Evolutionary conservation across 345 rosid genomes (phyloP).

Genomic region (Gossypium stocksii): DNA sequence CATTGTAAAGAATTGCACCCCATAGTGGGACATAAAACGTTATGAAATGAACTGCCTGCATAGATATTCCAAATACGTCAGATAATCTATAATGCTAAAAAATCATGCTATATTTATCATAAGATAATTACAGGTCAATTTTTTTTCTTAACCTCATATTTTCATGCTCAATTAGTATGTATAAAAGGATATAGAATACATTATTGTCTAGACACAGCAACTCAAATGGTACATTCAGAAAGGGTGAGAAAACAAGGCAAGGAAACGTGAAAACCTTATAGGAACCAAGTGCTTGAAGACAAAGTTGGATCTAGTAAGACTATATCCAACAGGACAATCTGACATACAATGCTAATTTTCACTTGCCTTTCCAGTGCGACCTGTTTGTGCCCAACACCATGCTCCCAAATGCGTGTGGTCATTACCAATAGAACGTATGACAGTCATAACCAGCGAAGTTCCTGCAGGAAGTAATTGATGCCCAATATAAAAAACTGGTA

Average conservation of each 20-base stretch:
- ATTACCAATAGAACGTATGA: constrained; percentile 80
- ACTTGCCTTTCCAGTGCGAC: constrained; percentile 77
- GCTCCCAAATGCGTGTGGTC: constrained; percentile 65
- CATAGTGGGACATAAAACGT: constrained; percentile 87
- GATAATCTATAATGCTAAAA: constrained; percentile 1
- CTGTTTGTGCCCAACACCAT: constrained; percentile 82
- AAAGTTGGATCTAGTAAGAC: neutral
- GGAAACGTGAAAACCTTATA: neutral
- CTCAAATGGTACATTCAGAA: neutral
- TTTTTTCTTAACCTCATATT: neutral
- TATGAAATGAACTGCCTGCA: constrained; percentile 88
- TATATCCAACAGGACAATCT: neutral
- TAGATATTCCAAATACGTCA: neutral
- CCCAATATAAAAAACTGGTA: neutral
- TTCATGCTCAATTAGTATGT: neutral
- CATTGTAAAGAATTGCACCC: constrained; percentile 97
- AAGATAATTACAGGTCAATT: neutral
- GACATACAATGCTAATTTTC: constrained; percentile 9
- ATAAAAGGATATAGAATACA: neutral
- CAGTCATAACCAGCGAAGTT: constrained; percentile 73
- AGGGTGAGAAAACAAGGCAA: neutral
- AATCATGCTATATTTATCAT: neutral
- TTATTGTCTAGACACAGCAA: neutral
- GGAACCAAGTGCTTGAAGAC: neutral
- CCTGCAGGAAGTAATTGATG: constrained; percentile 41